Conservation (phyloP, 768 basidiomycete species). For the Tricholoma sp. region DNA sequence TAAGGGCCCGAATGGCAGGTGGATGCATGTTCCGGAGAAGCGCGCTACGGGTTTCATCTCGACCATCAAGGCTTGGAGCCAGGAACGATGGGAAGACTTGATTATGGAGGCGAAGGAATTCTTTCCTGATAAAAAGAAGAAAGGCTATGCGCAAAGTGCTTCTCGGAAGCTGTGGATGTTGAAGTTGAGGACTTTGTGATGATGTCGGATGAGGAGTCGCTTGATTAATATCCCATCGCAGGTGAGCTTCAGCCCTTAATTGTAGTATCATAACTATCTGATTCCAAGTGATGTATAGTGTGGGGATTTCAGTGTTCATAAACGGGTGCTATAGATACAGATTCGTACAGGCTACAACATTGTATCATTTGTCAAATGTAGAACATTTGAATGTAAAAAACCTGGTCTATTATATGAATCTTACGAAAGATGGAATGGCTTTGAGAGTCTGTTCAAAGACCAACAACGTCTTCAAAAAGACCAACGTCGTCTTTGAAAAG, state of each 20-base stretch:
- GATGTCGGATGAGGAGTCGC: no score
- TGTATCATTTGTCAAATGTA: background rate
- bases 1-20: background rate
- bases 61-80: background rate
- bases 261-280: background rate
- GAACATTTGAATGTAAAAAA: background rate
- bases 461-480: background rate
- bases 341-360: background rate
- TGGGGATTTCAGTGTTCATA: no score
- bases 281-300: background rate
- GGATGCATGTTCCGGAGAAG: background rate
- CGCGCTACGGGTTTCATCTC: background rate
- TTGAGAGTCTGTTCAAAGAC: background rate
- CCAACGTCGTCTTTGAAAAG: constrained; percentile 16
- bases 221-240: background rate
- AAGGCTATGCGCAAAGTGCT: background rate
- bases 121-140: background rate
- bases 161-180: background rate
- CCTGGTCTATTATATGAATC: background rate
- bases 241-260: background rate
- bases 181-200: background rate
- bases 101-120: background rate
- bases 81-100: background rate
- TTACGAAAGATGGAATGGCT: background rate
- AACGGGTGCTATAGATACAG: no score